These are phyloP conservation scores for Aphanomyces stellatus DNA, from an alignment of 352 stramenopile genomes.

Conservation along the genomic window DNA sequence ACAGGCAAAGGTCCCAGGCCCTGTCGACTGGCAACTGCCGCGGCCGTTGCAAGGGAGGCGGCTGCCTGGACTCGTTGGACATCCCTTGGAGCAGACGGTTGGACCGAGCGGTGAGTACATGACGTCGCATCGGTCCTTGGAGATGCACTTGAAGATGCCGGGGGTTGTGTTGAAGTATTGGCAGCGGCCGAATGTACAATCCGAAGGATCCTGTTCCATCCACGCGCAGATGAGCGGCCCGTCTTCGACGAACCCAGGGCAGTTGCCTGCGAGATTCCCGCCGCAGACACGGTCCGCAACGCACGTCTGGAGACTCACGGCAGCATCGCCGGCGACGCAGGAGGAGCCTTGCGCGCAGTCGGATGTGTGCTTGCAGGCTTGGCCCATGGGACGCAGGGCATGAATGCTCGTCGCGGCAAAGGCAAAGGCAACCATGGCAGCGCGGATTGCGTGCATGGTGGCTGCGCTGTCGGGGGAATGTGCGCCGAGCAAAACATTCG, in stretches of 20 bases:
- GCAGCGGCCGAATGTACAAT: slow-evolving; percentile 25
- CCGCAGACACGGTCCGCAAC: slow-evolving; percentile 52
- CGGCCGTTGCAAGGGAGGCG: slow-evolving; percentile 58
- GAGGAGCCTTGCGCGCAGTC: slow-evolving; percentile 52
- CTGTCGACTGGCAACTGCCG: slow-evolving; percentile 35
- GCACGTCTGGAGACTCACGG: slow-evolving; percentile 50
- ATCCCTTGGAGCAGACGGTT: background rate
- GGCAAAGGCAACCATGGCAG: too few relatives aligned
- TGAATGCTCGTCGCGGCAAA: background rate
- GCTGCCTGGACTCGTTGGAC: background rate
- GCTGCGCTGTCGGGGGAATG: background rate
- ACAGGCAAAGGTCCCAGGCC: slow-evolving; percentile 38
- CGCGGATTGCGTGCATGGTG: too few relatives aligned
- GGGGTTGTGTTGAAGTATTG: slow-evolving; percentile 23
- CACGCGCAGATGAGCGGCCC: slow-evolving; percentile 64
- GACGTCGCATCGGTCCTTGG: slow-evolving; percentile 54
- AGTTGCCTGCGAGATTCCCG: slow-evolving; percentile 39
- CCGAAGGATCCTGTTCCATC: background rate
- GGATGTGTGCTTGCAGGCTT: slow-evolving; percentile 35
- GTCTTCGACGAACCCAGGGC: slow-evolving; percentile 40
- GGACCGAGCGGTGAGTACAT: background rate
- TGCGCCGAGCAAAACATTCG: background rate
- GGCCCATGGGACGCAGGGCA: background rate
- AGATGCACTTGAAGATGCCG: slow-evolving; percentile 77
- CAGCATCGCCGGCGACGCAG: slow-evolving; percentile 68